Base-by-base conservation (phyloP, 2,329 filamentous ascomycete species). In the Paracorniculantispora psalliotae region DNA sequence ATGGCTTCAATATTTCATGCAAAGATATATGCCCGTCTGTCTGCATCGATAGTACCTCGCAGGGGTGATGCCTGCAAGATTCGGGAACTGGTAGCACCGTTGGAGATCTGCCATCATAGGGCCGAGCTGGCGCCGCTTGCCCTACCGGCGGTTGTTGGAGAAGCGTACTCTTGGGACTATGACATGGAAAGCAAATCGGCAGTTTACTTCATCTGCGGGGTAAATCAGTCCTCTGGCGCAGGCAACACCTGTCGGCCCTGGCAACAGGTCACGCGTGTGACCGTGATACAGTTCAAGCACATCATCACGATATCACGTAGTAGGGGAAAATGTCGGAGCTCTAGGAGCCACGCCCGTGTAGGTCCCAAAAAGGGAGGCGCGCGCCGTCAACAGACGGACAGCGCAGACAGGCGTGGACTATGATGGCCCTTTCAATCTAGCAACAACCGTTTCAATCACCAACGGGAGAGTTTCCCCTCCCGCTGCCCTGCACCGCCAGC, bases 261-360 rank as follows among this genome's bases (percentile, higher is more conserved):
- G 10, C 52, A 17, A n/a, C 10, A 4, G 1, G 23, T 23, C 26
- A 41, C 5, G 23, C 10, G 23, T 43, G 7, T n/a, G n/a, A n/a
- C n/a, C n/a, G n/a, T n/a, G n/a, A n/a, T n/a, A 25, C 25, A 28
- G 50, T 53, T 28, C 4, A 8, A 21, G 30, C 44, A 51, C 26
- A 26, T 37, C 17, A 50, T 28, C n/a, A 41, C 28, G 19, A 37
- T 44, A 51, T 58, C 46, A 50, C 35, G 37, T 4, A 35, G 9
- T 9, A 33, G n/a, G n/a, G n/a, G n/a, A 56, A 58, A 57, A 78
- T 79, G 74, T 79, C 64, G 78, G 77, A 76, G 68, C 78, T 69
- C 77, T 70, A 64, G 78, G 78, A 81, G 78, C 78, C 78, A 75
- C 77, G 76, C 76, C 77, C 73, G 72, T 71, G 78, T 80, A 65